Conservation (phyloP, 2,329 filamentous ascomycete genomes). For the Grosmannia penicillata region DNA sequence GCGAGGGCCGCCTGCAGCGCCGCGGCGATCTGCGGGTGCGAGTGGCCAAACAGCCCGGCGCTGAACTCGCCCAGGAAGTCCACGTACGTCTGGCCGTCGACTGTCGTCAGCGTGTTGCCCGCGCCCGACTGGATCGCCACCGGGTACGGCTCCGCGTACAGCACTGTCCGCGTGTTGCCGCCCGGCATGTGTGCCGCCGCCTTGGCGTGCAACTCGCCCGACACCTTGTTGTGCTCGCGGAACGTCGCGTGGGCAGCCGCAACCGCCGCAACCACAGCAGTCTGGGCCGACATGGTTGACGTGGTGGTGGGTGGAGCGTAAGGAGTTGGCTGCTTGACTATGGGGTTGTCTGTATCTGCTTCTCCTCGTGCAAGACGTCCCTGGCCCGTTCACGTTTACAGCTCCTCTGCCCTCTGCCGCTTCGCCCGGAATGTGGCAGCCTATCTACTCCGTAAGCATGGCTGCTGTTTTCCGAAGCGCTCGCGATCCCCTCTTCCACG, state of each 20-base stretch:
- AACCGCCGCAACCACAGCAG: conserved; percentile 2
- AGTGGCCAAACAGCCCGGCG: conserved; percentile 52
- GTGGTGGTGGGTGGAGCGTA: too few relatives aligned
- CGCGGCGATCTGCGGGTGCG: conserved; percentile 25
- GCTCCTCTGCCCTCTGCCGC: too few relatives aligned
- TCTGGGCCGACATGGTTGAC: not conserved
- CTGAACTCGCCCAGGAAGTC: conserved; percentile 50
- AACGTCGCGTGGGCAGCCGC: conserved; percentile 5
- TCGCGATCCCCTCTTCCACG: too few relatives aligned
- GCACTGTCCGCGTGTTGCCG: conserved; percentile 30
- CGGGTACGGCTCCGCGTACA: conserved; percentile 23
- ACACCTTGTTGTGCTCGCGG: conserved; percentile 4
- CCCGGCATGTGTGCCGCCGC: conserved; percentile 9
- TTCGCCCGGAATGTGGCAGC: too few relatives aligned
- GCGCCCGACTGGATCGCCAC: conserved; percentile 16
- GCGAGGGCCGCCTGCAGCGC: conserved; percentile 5
- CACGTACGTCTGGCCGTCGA: conserved; percentile 26
- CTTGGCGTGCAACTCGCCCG: conserved; percentile 3
- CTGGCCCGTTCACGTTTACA: conserved; percentile 1
- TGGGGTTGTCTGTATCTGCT: not conserved
- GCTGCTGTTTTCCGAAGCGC: too few relatives aligned
- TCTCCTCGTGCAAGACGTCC: too few relatives aligned
- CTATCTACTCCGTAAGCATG: too few relatives aligned
- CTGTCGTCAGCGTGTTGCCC: conserved; percentile 13
- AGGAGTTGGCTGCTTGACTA: not conserved